Evolutionary conservation across 208 protist species (phyloP).

Genomic region (Tritrichomonas musculus): DNA sequence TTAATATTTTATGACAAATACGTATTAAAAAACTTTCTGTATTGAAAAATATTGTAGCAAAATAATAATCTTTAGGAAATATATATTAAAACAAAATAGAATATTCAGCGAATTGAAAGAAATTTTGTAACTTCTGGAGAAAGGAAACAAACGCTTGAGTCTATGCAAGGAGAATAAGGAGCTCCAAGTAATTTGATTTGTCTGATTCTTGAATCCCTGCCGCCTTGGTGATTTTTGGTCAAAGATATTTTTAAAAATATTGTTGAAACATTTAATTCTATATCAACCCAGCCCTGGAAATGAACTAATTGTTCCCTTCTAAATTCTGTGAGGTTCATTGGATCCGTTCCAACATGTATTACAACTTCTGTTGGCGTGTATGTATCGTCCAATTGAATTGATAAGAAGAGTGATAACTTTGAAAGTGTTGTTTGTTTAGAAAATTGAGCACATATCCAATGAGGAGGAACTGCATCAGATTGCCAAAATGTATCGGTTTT

Average conservation of each 20-base stretch:
- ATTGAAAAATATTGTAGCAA: too few relatives aligned
- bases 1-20: too few relatives aligned
- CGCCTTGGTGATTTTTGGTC: conserved; percentile 19
- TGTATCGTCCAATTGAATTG: background rate
- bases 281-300: conserved; percentile 7
- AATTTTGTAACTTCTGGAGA: background rate
- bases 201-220: conserved; percentile 2
- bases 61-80: too few relatives aligned
- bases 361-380: conserved; percentile 9
- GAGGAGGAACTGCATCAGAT: conserved; percentile 14
- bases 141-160: background rate
- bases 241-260: background rate
- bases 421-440: background rate
- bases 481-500: conserved; percentile 26
- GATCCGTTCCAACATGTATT: background rate
- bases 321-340: background rate
- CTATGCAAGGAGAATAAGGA: background rate
- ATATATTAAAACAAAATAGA: too few relatives aligned
- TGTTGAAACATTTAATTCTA: background rate
- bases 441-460: conserved; percentile 13
- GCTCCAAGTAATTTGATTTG: background rate
- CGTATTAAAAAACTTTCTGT: too few relatives aligned
- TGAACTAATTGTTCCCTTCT: background rate
- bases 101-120: background rate
- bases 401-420: background rate